phyloP scores from a whole-genome alignment of 2,329 filamentous ascomycete genomes.

The Trichoderma koningiopsis region DNA sequence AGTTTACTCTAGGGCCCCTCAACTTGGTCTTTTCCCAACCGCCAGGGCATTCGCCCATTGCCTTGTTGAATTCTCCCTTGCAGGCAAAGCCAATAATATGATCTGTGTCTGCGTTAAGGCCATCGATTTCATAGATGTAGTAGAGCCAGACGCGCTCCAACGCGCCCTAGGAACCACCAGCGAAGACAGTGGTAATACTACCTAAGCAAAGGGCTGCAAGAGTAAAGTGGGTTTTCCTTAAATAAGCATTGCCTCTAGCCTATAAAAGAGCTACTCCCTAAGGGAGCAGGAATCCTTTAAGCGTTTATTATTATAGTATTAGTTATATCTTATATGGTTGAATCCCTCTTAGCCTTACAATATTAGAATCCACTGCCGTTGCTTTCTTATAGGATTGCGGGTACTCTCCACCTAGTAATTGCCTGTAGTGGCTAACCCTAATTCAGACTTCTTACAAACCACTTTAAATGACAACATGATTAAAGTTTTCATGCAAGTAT shows the following conservation, averaged over 20 bases:
- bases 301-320: too few species aligned
- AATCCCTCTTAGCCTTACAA: too few species aligned
- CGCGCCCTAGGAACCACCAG: neutral
- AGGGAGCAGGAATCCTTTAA: too few species aligned
- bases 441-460: neutral
- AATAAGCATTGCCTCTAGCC: too few species aligned
- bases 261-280: too few species aligned
- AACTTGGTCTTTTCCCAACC: neutral
- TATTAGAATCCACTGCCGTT: too few species aligned
- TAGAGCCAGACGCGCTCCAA: slow-evolving; percentile 2
- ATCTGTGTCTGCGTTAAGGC: neutral
- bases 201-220: neutral
- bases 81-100: neutral
- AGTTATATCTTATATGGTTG: too few species aligned
- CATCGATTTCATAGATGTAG: slow-evolving; percentile 7
- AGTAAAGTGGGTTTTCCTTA: neutral
- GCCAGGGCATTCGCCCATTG: neutral
- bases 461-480: neutral
- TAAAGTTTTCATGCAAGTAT: neutral
- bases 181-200: neutral
- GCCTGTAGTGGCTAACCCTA: neutral
- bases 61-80: neutral
- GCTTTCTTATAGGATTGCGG: too few species aligned
- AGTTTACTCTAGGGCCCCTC: neutral
- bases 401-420: neutral